Evolutionary conservation across 2,329 filamentous ascomycete genomes (phyloP), one percentile per base, ranked within the genome.

Genomic region (Colletotrichum sp.): DNA sequence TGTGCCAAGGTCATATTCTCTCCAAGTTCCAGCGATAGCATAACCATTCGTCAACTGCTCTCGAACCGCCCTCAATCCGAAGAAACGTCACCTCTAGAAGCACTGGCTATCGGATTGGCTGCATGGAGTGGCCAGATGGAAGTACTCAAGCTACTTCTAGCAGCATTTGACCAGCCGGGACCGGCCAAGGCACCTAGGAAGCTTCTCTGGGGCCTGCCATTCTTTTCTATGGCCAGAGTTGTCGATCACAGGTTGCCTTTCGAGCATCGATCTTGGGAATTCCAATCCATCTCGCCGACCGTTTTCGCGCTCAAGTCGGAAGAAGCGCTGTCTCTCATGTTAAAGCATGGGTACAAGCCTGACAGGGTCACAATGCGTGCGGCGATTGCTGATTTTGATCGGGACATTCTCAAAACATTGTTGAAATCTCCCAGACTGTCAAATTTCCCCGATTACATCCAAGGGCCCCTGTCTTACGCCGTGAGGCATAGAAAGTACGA

Each of bases 371-470:
- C 55, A 9, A 27, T 59, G 55, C 22, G 15, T 59, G 55, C 7
- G 25, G 55, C 55, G 9, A 19, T 6, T 19, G 0, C 0, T 3
- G 7, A 16, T 5, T 59, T 3, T 28, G 25, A 28, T 2, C 55
- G 0, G 55, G 55, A 28, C 55, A 11, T 59, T 0, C 13, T 59
- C 55, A 12, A 28, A 25, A 28, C 7, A 11, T 1, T 28, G 55
- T 0, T 59, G 25, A 28, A 19, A 1, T 59, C 7, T 19, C n/a
- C 15, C 25, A 59, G 55, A 19, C 16, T 28, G 8, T 19, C 25
- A 6, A 2, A 28, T 9, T 8, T 0, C 9, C 19, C 13, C 3
- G 13, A 5, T 5, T 2, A 5, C 22, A 19, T n/a, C 2, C 16
- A n/a, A n/a, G 55, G 22, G 9, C 12, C 27, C 16, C 1, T 59